Evolutionary conservation across 1,284 basidiomycete species (phyloP), one percentile per base, ranked within the genome.

Genomic region (Tilletia walkeri): DNA sequence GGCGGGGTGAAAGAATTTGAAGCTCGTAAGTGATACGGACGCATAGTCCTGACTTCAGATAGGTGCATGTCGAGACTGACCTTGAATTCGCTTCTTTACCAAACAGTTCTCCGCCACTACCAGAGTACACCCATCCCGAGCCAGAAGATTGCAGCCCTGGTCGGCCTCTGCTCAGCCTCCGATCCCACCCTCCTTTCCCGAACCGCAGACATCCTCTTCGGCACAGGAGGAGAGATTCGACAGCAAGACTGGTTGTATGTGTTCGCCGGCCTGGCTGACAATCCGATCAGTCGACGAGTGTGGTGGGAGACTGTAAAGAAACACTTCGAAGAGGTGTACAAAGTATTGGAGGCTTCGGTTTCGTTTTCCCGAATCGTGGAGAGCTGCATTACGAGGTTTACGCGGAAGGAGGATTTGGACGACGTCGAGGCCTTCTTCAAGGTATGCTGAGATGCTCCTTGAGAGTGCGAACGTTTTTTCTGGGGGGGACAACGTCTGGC

Each of bases 1-100:
- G 94, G 93, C 67, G 93, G 92, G 16, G 86, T 86, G 65, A 86
- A 86, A 66, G 94, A 95, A 83, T 96, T 91, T 83, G 75, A 45
- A 45, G 41, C 41, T 45, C 41, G 41, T 45, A 45, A 45, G 41
- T 45, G 24, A 30, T 30, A 30, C 24, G 24, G 24, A 30, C 24
- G 24, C 24, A 30, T 30, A 30, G 24, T 30, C 24, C 24, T 30
- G 24, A 30, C 24, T 30, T 30, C 24, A 30, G 24, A 30, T 30
- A 1, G 1, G 24, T 30, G 24, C 24, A 1, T 30, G 24, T 30
- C 24, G 24, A 30, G 24, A 30, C 24, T 30, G 24, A 30, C 24
- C 24, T 30, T 30, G 24, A 30, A 30, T 30, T 30, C 24, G 24
- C 24, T 45, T 45, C 41, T 45, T 45, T 14, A 80, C 49, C 76